phyloP scores from a whole-genome alignment of 805 yeast genomes.

The Yamadazyma takamatsuzukensis region DNA sequence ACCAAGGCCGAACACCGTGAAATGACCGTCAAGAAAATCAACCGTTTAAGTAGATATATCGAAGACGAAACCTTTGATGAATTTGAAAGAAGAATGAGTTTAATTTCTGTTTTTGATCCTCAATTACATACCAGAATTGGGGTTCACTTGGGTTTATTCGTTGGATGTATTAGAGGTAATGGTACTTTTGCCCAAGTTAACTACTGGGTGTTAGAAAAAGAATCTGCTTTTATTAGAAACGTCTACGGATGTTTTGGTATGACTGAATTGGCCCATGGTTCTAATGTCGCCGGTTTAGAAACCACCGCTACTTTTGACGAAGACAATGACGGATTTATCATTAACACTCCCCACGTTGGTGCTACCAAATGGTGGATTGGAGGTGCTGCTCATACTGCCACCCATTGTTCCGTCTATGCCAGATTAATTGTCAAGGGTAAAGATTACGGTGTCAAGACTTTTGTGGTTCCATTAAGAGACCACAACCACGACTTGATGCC shows the following conservation, averaged over 20 bases:
- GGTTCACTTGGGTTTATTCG: slow-evolving; percentile 82
- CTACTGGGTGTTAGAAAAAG: slow-evolving; percentile 78
- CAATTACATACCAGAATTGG: slow-evolving; percentile 80
- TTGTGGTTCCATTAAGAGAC: slow-evolving; percentile 45
- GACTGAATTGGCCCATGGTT: slow-evolving; percentile 64
- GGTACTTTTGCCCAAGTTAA: slow-evolving; percentile 81
- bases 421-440: slow-evolving; percentile 41
- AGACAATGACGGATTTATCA: slow-evolving; percentile 37
- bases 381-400: slow-evolving; percentile 47
- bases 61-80: slow-evolving; percentile 46
- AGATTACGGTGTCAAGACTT: slow-evolving; percentile 46
- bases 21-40: slow-evolving; percentile 56
- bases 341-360: slow-evolving; percentile 46
- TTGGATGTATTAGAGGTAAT: slow-evolving; percentile 77
- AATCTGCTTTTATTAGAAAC: slow-evolving; percentile 56
- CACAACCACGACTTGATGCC: slow-evolving; percentile 40
- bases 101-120: slow-evolving; percentile 73
- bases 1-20: slow-evolving; percentile 57
- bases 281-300: slow-evolving; percentile 57
- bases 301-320: slow-evolving; percentile 47
- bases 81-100: slow-evolving; percentile 58
- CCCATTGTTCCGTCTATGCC: slow-evolving; percentile 41
- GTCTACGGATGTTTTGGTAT: slow-evolving; percentile 62
- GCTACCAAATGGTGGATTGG: slow-evolving; percentile 52
- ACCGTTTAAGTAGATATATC: slow-evolving; percentile 57